A percentile compares a stretch with the other conserved stretches of the same genome.
phyloP scores from a whole-genome alignment of 768 basidiomycete species.

The Mycena rebaudengoi region DNA sequence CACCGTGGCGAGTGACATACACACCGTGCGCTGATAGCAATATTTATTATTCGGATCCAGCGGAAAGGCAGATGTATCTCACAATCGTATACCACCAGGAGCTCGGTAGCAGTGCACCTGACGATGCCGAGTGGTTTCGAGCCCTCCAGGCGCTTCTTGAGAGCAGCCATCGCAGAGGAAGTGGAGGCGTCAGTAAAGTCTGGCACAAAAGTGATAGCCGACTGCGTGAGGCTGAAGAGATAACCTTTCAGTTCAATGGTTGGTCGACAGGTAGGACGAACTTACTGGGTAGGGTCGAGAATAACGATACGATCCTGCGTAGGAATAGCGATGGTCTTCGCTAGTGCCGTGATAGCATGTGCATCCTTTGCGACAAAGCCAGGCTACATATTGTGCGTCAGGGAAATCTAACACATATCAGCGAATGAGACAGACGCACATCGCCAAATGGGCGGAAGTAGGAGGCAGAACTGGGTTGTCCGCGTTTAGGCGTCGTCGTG shows the following conservation, averaged over 20 bases:
- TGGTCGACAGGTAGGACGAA: not conserved
- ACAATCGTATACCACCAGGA: slow-evolving; percentile 83
- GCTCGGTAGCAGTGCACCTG: slow-evolving; percentile 59
- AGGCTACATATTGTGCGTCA: slow-evolving; percentile 47
- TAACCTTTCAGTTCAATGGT: not conserved
- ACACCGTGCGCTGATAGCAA: slow-evolving; percentile 68
- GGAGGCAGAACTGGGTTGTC: slow-evolving; percentile 31
- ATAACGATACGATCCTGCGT: slow-evolving; percentile 72
- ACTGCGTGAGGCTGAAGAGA: slow-evolving; percentile 47
- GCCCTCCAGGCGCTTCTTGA: slow-evolving; percentile 67
- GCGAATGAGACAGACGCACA: slow-evolving; percentile 47
- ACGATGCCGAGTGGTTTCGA: slow-evolving; percentile 76
- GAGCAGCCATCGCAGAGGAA: slow-evolving; percentile 50
- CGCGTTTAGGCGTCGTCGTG: slow-evolving; percentile 46
- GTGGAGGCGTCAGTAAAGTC: slow-evolving; percentile 54
- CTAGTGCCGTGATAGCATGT: slow-evolving; percentile 64
- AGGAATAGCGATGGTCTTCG: slow-evolving; percentile 71
- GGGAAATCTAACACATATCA: not conserved
- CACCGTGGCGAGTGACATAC: slow-evolving; percentile 77
- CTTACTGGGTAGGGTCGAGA: slow-evolving; percentile 73
- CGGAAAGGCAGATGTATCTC: slow-evolving; percentile 31
- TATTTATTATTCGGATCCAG: not conserved
- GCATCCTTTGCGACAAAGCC: slow-evolving; percentile 79
- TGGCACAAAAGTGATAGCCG: slow-evolving; percentile 61
- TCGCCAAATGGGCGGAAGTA: slow-evolving; percentile 74